Conservation (phyloP, 805 yeast genomes). For the Spencermartinsiella europaea region DNA sequence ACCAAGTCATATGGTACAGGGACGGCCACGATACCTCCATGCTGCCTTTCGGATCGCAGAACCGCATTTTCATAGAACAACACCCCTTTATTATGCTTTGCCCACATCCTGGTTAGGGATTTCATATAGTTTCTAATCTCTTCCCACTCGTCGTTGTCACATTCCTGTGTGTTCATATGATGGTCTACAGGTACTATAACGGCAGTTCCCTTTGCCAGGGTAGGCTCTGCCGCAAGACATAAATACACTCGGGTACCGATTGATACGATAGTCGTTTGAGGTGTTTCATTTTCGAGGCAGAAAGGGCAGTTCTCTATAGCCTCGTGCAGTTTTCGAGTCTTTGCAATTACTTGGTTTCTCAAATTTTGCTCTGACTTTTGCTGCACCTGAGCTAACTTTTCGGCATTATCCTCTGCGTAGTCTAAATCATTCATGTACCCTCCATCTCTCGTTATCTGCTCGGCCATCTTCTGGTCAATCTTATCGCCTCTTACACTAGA, state of each 20-base stretch:
- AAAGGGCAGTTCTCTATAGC: constrained; percentile 35
- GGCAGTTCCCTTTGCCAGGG: constrained; percentile 31
- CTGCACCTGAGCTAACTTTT: constrained; percentile 32
- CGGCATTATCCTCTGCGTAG: constrained; percentile 40
- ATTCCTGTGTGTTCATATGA: constrained; percentile 35
- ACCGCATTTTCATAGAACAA: constrained; percentile 44
- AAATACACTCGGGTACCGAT: constrained; percentile 37
- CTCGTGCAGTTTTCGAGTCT: constrained; percentile 28
- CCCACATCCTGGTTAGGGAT: constrained; percentile 38
- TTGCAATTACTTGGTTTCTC: constrained; percentile 26
- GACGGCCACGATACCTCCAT: constrained; percentile 40
- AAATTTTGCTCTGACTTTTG: constrained; percentile 30
- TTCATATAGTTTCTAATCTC: constrained; percentile 43
- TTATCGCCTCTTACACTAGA: constrained; percentile 31
- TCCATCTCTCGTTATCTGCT: constrained; percentile 35
- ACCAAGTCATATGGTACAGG: constrained; percentile 38
- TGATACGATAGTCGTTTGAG: constrained; percentile 30
- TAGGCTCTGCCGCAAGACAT: constrained; percentile 39
- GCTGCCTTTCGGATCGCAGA: constrained; percentile 26
- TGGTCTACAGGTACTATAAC: constrained; percentile 43
- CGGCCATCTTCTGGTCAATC: constrained; percentile 29
- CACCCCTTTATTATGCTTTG: constrained; percentile 32
- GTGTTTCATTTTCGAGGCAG: constrained; percentile 32
- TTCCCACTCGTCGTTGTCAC: constrained; percentile 41
- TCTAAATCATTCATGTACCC: constrained; percentile 39